phyloP scores from a whole-genome alignment of 2,329 filamentous ascomycete genomes.

The Trichoderma asperellum region DNA sequence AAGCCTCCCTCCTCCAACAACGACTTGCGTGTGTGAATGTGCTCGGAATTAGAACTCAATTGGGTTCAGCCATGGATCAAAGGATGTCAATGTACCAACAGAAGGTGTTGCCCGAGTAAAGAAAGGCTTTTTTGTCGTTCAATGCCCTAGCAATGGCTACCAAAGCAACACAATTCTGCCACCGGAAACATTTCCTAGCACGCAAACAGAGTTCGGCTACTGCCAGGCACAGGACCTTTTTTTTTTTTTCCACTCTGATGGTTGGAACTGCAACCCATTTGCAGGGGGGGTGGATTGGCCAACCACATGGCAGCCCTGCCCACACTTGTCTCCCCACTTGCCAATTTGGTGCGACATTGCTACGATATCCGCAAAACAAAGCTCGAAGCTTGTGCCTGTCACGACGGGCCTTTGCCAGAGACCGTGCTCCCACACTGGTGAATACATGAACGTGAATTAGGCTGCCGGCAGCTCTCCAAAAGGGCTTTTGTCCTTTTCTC shows the following conservation, averaged over 20 bases:
- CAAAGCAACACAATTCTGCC: neutral
- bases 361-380: neutral
- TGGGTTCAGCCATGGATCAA: neutral
- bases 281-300: slow-evolving; percentile 13
- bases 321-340: slow-evolving; percentile 12
- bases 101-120: neutral
- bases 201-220: slow-evolving; percentile 18
- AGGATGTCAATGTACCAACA: neutral
- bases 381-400: neutral
- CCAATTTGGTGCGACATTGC: slow-evolving; percentile 1
- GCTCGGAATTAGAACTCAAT: neutral
- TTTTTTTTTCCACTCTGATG: slow-evolving; percentile 1
- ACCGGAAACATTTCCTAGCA: neutral
- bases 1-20: neutral
- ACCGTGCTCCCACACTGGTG: neutral
- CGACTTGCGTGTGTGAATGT: neutral
- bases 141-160: neutral
- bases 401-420: neutral
- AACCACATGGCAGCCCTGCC: slow-evolving; percentile 25
- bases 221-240: slow-evolving; percentile 19
- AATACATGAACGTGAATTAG: neutral
- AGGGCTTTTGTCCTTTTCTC: neutral
- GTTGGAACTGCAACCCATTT: neutral
- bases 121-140: neutral
- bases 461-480: neutral